Evolutionary conservation across 768 basidiomycete species (phyloP), one percentile per base, ranked within the genome.

Genomic region (Hortiboletus campestris): DNA sequence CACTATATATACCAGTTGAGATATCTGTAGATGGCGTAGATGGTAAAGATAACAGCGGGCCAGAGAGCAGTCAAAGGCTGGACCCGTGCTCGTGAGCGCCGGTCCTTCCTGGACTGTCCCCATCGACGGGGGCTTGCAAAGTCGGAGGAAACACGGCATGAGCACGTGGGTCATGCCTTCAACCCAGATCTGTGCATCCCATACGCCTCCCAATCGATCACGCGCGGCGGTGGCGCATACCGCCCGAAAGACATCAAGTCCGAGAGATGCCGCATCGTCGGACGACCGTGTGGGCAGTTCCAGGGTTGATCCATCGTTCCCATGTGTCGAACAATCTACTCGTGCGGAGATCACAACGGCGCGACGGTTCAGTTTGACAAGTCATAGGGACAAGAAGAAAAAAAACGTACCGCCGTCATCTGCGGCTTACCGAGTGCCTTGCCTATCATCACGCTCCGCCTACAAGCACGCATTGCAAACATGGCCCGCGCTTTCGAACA

Each of bases 391-490:
- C n/a, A n/a, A n/a, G n/a, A n/a, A n/a, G n/a, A n/a, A 17, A 6
- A 1, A 55, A 5, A 22, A 74, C 82, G 68, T 63, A 91, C 88
- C 56, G 76, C 66, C 19, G 77, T 81, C 96, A 99, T 98, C 65
- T 91, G 91, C 16, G 75, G 70, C 56, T 72, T 76, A 36, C 80
- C 93, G 57, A 98, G 76, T 12, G 94, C 78, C 75, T 84, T 91
- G 4, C 97, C 95, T 42, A 98, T 80, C 97, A 98, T 99, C 40
- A 97, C 86, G 70, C 94, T 98, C 75, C 91, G 94, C 59, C 96
- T 72, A 72, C 97, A 99, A 0, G 97, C 97, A 35, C 95, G 83
- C 82, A 87, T 91, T 0, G 97, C 97, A 67, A 99, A 98, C 95
- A 99, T 98, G 6, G 86, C 80, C 16, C 94, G 82, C 16, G 91